Percentiles rank a stretch among this genome's conserved stretches.
Conservation (phyloP, 2,329 filamentous ascomycete genomes). For the Coniochaeta sp. region DNA sequence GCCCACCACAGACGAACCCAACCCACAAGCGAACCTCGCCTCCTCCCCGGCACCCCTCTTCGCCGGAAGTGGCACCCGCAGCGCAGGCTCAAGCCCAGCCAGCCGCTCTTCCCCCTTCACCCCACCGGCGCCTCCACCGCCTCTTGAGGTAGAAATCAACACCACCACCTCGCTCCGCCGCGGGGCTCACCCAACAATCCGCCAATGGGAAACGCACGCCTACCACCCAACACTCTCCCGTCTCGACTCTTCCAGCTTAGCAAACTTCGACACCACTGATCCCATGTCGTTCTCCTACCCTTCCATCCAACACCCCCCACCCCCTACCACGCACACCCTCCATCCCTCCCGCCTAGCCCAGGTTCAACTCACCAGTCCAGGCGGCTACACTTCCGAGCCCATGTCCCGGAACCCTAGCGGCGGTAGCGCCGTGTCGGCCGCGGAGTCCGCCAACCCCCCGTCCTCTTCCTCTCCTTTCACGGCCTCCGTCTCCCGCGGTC, state of each 20-base stretch:
- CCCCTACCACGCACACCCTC: slow-evolving; percentile 8
- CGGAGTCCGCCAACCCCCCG: slow-evolving; percentile 5
- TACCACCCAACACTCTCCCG: slow-evolving; percentile 15
- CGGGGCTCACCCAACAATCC: slow-evolving; percentile 9
- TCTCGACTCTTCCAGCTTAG: slow-evolving; percentile 14
- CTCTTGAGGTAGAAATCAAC: slow-evolving; percentile 3
- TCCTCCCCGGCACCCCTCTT: slow-evolving; percentile 14
- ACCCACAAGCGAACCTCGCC: slow-evolving; percentile 2
- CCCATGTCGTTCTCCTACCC: slow-evolving; percentile 15
- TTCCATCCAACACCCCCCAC: background rate
- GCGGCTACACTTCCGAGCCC: slow-evolving; percentile 41
- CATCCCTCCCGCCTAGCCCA: slow-evolving; percentile 15
- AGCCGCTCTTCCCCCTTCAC: slow-evolving; percentile 18
- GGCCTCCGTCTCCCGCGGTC: background rate
- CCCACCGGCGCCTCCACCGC: slow-evolving; percentile 11
- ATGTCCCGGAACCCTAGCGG: slow-evolving; percentile 35
- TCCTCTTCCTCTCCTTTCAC: slow-evolving; percentile 4
- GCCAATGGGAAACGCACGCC: slow-evolving; percentile 19
- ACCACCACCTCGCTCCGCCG: slow-evolving; percentile 4
- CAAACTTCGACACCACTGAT: slow-evolving; percentile 10
- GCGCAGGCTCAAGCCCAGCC: slow-evolving; percentile 24
- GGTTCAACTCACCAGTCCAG: slow-evolving; percentile 17
- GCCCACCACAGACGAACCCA: slow-evolving; percentile 1
- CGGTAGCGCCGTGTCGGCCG: slow-evolving; percentile 20
- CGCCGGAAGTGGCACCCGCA: slow-evolving; percentile 16